Percentiles rank a stretch among this genome's conserved stretches.
Conservation (phyloP, 495 filamentous ascomycete genomes). For the Lichina pygmaea region DNA sequence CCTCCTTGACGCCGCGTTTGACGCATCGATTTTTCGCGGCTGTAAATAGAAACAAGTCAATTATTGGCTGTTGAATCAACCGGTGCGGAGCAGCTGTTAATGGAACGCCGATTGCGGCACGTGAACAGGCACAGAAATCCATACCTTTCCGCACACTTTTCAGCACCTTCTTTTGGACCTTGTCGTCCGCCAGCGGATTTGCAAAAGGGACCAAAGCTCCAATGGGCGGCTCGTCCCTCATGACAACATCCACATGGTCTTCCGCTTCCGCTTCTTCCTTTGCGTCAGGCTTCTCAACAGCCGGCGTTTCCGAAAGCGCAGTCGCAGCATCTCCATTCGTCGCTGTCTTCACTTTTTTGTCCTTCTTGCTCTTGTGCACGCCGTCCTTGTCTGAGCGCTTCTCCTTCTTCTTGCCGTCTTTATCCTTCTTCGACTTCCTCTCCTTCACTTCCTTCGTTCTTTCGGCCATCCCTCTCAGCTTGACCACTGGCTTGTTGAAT, state of each 20-base stretch:
- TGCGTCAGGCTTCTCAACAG: constrained; percentile 8
- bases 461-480: constrained; percentile 1
- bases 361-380: constrained; percentile 32
- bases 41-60: constrained; percentile 11
- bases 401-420: constrained; percentile 38
- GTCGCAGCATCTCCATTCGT: constrained; percentile 9
- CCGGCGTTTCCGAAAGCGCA: constrained; percentile 4
- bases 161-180: constrained; percentile 72
- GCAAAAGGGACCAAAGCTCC: constrained; percentile 84
- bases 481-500: too few species aligned
- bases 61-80: too few species aligned
- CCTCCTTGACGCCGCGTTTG: constrained; percentile 94
- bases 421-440: constrained; percentile 21
- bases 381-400: constrained; percentile 53
- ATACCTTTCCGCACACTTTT: constrained; percentile 86
- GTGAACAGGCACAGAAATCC: constrained; percentile 4
- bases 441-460: constrained; percentile 32
- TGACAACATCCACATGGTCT: constrained; percentile 1
- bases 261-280: constrained; percentile 5
- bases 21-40: constrained; percentile 80
- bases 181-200: constrained; percentile 69
- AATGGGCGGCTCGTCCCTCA: constrained; percentile 13
- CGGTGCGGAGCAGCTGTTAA: neutral
- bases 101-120: constrained; percentile 3
- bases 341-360: constrained; percentile 20